These are phyloP conservation scores for sorghum (Sorghum bicolor) DNA, from an alignment of 176 grass and related monocot species.

Conservation along the genomic window Sorghum_bicolor_NCBIv3 NC_012875.2:50276501-50277000, in stretches of 20 bases:
- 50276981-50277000: not conserved
- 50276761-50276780: conserved; percentile 62
- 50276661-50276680: conserved; percentile 97
- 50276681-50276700: conserved; percentile 87
- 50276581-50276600: conserved; percentile 21
- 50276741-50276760: conserved; percentile 87
- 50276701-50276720: conserved; percentile 66
- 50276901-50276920: not conserved
- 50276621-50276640: not conserved
- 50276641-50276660: conserved; percentile 12
- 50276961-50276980: not conserved
- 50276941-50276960: not conserved
- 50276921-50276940: not conserved
- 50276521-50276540: conserved; percentile 79
- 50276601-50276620: not conserved
- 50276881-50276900: conserved; percentile 4
- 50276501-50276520: conserved; percentile 80
- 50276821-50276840: conserved; percentile 16
- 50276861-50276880: conserved; percentile 22
- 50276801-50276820: conserved; percentile 30
- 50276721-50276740: conserved; percentile 76
- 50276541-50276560: conserved; percentile 94
- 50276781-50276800: not conserved
- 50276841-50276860: not conserved
- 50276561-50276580: conserved; percentile 69